Conservation (phyloP, 805 yeast species). For the Ogataea dorogensis region DNA sequence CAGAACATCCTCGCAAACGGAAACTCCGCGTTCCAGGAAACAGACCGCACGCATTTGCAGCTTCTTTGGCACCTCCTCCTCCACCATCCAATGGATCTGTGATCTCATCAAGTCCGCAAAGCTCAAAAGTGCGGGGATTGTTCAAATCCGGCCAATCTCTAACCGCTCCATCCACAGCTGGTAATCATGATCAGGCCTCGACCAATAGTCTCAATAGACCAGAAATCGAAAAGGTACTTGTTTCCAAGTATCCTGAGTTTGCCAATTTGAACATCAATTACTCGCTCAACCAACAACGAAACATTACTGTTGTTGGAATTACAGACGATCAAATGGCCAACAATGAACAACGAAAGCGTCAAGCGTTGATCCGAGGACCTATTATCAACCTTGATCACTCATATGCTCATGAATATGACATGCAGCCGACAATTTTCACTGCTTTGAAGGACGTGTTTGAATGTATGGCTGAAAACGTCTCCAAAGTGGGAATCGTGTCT, state of each 20-base stretch:
- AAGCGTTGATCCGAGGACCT: conserved; percentile 79
- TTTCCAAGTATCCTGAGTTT: conserved; percentile 33
- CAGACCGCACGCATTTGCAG: conserved; percentile 39
- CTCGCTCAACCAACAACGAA: conserved; percentile 40
- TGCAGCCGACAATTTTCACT: conserved; percentile 52
- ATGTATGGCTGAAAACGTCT: conserved; percentile 67
- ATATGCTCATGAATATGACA: conserved; percentile 48
- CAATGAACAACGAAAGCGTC: conserved; percentile 72
- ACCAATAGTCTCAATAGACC: conserved; percentile 16
- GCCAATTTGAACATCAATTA: conserved; percentile 36
- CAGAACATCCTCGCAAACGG: conserved; percentile 35
- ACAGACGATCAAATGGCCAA: conserved; percentile 43
- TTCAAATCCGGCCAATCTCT: conserved; percentile 14
- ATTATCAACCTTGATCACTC: conserved; percentile 77
- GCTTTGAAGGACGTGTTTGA: conserved; percentile 86
- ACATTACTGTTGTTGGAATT: conserved; percentile 46
- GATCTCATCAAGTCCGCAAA: conserved; percentile 4
- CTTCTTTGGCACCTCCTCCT: conserved; percentile 21
- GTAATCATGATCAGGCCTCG: conserved; percentile 1
- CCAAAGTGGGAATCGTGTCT: conserved; percentile 78
- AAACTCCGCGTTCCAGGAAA: conserved; percentile 41
- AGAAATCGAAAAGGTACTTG: conserved; percentile 21
- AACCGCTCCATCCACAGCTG: conserved; percentile 7
- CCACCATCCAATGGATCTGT: conserved; percentile 5
- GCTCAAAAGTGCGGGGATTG: conserved; percentile 20